A percentile compares a stretch with the other conserved stretches of the same genome.
These are phyloP conservation scores for Kluyveromyces sp. DNA, from an alignment of 1,139 yeast species.

Conservation along the genomic window DNA sequence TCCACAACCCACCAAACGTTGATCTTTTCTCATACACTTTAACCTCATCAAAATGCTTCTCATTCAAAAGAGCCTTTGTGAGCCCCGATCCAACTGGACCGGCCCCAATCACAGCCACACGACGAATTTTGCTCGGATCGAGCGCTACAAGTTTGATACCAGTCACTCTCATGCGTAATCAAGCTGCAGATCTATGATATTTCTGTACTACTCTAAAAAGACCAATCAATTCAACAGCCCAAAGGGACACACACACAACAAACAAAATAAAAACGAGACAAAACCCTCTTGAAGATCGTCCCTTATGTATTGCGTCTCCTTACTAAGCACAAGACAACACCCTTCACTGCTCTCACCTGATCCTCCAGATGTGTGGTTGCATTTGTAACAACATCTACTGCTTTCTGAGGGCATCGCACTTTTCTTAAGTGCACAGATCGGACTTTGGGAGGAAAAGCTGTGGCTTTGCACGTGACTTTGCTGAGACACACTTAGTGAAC, in stretches of 20 bases:
- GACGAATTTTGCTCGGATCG: conserved; percentile 6
- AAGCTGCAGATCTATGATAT: too few relatives aligned
- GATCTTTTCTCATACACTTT: conserved; percentile 45
- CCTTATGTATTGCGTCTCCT: too few relatives aligned
- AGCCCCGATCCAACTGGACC: conserved; percentile 64
- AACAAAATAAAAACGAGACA: too few relatives aligned
- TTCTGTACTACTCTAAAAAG: too few relatives aligned
- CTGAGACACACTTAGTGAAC: neutral
- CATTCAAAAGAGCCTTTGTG: conserved; percentile 45
- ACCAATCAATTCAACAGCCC: too few relatives aligned
- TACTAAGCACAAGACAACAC: too few relatives aligned
- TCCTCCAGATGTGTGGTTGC: too few relatives aligned
- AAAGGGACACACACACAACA: too few relatives aligned
- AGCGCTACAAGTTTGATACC: neutral
- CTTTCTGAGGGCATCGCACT: too few relatives aligned
- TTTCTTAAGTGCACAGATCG: neutral
- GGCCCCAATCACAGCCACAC: conserved; percentile 51
- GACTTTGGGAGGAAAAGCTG: neutral
- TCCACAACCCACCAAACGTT: conserved; percentile 49
- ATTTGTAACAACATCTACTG: too few relatives aligned
- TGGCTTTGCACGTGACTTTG: neutral
- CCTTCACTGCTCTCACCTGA: too few relatives aligned
- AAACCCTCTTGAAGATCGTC: too few relatives aligned
- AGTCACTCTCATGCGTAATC: neutral
- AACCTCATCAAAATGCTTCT: conserved; percentile 37